A percentile compares a stretch with the other conserved stretches of the same genome.
Conservation (phyloP, 2,329 filamentous ascomycete genomes). For the Cladophialophora yegresii region DNA sequence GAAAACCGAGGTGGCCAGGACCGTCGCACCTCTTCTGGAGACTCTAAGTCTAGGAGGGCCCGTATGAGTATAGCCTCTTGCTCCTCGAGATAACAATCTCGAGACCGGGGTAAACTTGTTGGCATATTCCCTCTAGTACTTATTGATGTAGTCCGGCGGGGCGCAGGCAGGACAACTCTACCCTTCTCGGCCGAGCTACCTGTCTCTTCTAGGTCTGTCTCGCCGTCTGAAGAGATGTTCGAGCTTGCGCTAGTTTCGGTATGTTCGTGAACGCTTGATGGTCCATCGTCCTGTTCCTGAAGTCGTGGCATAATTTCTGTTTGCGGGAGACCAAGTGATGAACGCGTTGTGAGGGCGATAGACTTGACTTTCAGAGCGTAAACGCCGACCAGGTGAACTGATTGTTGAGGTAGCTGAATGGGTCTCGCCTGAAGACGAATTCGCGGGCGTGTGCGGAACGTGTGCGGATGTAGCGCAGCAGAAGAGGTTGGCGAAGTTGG, state of each 20-base stretch:
- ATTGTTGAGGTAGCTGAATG: no score
- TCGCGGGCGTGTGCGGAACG: not conserved
- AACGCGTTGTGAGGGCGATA: not conserved
- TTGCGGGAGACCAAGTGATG: not conserved
- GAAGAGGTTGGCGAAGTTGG: not conserved
- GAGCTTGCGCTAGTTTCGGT: not conserved
- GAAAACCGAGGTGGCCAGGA: constrained; percentile 18
- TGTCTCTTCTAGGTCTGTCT: not conserved
- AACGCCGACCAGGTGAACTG: no score
- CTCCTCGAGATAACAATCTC: not conserved
- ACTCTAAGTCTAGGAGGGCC: constrained; percentile 3
- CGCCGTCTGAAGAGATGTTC: not conserved
- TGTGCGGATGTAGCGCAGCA: not conserved
- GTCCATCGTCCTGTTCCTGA: not conserved
- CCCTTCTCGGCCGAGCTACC: not conserved
- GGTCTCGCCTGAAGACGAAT: not conserved
- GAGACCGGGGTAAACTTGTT: not conserved
- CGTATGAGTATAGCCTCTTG: not conserved
- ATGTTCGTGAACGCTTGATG: not conserved
- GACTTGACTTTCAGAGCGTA: no score
- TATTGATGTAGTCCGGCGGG: not conserved
- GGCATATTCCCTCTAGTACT: no score
- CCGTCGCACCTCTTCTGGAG: constrained; percentile 10
- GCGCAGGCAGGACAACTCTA: not conserved
- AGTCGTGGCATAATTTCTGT: not conserved